These are phyloP conservation scores for Cucumis hystrix DNA, from an alignment of 306 rosid species.

Conservation along the genomic window DNA sequence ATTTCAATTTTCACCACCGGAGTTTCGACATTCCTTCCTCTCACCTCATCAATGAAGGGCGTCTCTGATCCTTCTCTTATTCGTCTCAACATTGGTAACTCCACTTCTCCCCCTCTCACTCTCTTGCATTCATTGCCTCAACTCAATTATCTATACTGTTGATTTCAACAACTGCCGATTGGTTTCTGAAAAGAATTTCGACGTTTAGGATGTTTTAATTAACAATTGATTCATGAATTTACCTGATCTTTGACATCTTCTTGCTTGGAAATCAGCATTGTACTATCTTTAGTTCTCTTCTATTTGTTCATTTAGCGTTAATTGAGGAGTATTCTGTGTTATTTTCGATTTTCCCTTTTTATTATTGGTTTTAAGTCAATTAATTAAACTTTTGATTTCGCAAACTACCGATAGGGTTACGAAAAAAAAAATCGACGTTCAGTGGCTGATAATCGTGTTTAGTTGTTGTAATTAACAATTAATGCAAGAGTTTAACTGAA, in stretches of 20 bases:
- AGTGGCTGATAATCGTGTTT: background rate
- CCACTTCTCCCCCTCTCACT: background rate
- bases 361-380: background rate
- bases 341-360: background rate
- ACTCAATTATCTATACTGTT: background rate
- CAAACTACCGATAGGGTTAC: slow-evolving; percentile 3
- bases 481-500: background rate
- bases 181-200: background rate
- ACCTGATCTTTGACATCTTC: background rate
- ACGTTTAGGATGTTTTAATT: background rate
- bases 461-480: background rate
- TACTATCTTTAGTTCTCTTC: background rate
- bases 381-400: background rate
- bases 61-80: slow-evolving; percentile 33
- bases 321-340: background rate
- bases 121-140: background rate
- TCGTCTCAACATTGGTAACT: slow-evolving; percentile 65
- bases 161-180: slow-evolving; percentile 1
- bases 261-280: background rate
- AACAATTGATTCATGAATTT: background rate
- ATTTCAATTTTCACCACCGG: background rate
- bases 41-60: slow-evolving; percentile 7
- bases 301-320: background rate
- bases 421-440: background rate
- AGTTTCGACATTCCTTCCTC: background rate